Evolutionary conservation across 768 basidiomycete genomes (phyloP).

Genomic region (Multifurca ochricompacta): DNA sequence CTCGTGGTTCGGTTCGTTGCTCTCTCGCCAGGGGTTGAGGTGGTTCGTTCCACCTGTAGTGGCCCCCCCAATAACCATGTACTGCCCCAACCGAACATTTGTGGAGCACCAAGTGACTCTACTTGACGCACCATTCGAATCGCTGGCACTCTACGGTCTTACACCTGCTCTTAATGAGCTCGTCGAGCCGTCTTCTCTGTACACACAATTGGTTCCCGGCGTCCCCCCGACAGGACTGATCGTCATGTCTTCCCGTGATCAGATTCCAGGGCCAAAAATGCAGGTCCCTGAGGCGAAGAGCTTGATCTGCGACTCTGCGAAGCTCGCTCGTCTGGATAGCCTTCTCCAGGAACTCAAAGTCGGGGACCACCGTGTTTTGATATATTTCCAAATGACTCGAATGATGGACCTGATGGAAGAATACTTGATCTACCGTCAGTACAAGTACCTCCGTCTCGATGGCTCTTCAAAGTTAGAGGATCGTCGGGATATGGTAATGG

Average conservation of each 20-base stretch:
- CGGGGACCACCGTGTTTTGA: conserved; percentile 85
- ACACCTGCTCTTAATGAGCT: conserved; percentile 59
- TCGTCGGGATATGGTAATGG: conserved; percentile 96
- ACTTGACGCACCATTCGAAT: conserved; percentile 64
- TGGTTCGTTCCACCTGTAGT: conserved; percentile 84
- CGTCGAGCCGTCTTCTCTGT: conserved; percentile 39
- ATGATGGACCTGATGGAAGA: conserved; percentile 99
- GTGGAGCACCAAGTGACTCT: conserved; percentile 56
- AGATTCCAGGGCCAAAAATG: conserved; percentile 78
- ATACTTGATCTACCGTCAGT: conserved; percentile 93
- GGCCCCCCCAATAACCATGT: conserved; percentile 72
- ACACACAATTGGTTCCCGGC: conserved; percentile 46
- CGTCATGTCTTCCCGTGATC: conserved; percentile 53
- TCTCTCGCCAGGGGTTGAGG: conserved; percentile 70
- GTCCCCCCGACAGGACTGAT: conserved; percentile 64
- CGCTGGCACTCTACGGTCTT: conserved; percentile 77
- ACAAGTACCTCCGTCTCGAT: conserved; percentile 89
- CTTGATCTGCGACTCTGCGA: conserved; percentile 93
- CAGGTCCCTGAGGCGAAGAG: conserved; percentile 92
- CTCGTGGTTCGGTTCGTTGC: conserved; percentile 66
- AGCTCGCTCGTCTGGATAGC: conserved; percentile 82
- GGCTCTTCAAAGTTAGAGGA: conserved; percentile 94
- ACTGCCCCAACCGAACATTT: conserved; percentile 73
- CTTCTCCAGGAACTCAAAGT: conserved; percentile 90
- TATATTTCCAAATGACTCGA: conserved; percentile 99